Evolutionary conservation across 768 basidiomycete species (phyloP), one percentile per base, ranked within the genome.

Genomic region (Tylopilus sp.): DNA sequence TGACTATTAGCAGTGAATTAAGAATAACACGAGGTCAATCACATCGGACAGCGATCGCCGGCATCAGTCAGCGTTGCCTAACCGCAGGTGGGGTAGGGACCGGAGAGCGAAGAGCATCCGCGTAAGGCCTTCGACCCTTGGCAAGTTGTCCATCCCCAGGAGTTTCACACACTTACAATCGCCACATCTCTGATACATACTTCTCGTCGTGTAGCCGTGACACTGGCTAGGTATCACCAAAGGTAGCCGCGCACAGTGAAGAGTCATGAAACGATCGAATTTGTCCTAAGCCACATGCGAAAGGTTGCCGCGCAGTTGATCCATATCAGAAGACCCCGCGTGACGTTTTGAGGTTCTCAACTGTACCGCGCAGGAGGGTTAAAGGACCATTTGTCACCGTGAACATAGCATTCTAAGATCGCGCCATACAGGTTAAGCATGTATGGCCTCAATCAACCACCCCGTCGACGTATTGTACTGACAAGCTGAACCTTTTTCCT

Each of bases 401-500:
- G 21, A 34, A 55, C 46, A 53, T 9, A 26, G 24, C 34, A 48
- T 22, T 25, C 47, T 48, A 44, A 50, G 52, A 48, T 44, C 25
- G 17, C 38, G 57, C 53, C 41, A 49, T 52, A 55, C 50, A 40
- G 19, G 30, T 52, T 28, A 21, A 24, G 44, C 19, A 6, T 40
- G 31, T 43, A 38, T 13, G 37, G 24, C 41, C 38, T 24, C 55
- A 31, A 40, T 69, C 55, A 90, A 64, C 83, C 83, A 63, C 88
- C 87, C 57, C 88, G 82, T 55, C 80, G 80, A 62, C 87, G 85
- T 63, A 92, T 92, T 71, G 84, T 83, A 56, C 80, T 79, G 58
- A 92, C 90, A 30, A 92, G 72, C 64, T 87, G 81, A 33, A 92
- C 87, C 73, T 88, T 92, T 74, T 82, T 82, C 69, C 90, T 82